Evolutionary conservation across 164 flowering plant genomes (phyloP).

Genomic region (Tetracentron sinense): DNA sequence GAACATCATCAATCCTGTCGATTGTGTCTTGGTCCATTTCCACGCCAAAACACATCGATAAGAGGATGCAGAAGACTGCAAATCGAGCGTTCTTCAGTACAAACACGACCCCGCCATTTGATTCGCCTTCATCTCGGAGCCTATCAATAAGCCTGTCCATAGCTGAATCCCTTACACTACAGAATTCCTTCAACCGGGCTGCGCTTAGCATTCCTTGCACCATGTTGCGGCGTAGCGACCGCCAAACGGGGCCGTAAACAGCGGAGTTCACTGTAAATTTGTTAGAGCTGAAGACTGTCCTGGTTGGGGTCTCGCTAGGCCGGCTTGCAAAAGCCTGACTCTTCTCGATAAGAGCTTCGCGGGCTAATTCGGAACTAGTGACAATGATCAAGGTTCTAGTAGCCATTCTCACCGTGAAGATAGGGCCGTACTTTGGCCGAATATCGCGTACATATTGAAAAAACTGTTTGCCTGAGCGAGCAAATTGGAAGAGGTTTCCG

Average conservation of each 20-base stretch:
- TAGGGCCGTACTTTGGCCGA: slow-evolving; percentile 53
- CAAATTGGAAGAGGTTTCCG: slow-evolving; percentile 87
- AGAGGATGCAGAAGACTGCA: slow-evolving; percentile 73
- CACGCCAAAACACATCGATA: slow-evolving; percentile 83
- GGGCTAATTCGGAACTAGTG: slow-evolving; percentile 46
- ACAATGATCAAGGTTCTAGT: slow-evolving; percentile 65
- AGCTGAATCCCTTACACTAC: slow-evolving; percentile 33
- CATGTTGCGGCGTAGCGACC: slow-evolving; percentile 85
- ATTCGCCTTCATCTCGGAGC: slow-evolving; percentile 46
- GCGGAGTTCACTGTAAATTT: slow-evolving; percentile 91
- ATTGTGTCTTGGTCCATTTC: slow-evolving; percentile 66
- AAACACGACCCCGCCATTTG: slow-evolving; percentile 47
- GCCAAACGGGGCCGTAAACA: slow-evolving; percentile 81
- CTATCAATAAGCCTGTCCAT: slow-evolving; percentile 62
- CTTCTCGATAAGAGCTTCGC: slow-evolving; percentile 65
- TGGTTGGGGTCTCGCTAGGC: slow-evolving; percentile 76
- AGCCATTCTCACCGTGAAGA: slow-evolving; percentile 79
- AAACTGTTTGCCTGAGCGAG: slow-evolving; percentile 73
- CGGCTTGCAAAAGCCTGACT: slow-evolving; percentile 64
- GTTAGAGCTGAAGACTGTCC: slow-evolving; percentile 72
- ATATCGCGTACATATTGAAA: slow-evolving; percentile 53
- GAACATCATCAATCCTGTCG: slow-evolving; percentile 48
- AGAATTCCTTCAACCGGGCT: slow-evolving; percentile 49
- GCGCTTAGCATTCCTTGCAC: slow-evolving; percentile 78
- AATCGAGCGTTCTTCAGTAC: slow-evolving; percentile 75